These are phyloP conservation scores for Lactarius psammicola DNA, from an alignment of 768 basidiomycete species.

Conservation along the genomic window DNA sequence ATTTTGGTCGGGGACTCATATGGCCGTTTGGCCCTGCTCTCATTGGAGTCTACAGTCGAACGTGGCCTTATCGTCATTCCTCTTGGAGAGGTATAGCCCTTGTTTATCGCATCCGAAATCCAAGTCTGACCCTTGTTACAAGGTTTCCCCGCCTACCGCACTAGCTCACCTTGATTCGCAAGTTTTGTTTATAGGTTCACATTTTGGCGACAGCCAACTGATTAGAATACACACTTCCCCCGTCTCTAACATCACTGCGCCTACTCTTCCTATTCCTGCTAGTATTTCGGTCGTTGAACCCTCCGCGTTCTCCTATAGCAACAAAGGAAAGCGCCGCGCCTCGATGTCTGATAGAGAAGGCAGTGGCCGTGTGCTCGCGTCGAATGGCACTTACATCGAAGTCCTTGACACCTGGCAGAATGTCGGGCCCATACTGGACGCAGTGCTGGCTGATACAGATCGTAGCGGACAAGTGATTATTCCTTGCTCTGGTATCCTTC, in stretches of 20 bases:
- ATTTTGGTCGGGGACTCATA: constrained; percentile 68
- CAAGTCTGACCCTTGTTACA: constrained; percentile 15
- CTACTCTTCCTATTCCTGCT: constrained; percentile 52
- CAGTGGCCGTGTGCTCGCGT: constrained; percentile 28
- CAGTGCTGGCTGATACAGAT: constrained; percentile 70
- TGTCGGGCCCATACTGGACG: constrained; percentile 82
- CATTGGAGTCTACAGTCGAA: constrained; percentile 42
- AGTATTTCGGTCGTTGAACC: constrained; percentile 46
- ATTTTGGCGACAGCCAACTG: constrained; percentile 78
- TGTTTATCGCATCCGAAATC: neutral
- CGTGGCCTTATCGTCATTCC: constrained; percentile 53
- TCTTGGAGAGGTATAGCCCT: constrained; percentile 65
- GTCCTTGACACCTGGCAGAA: constrained; percentile 69
- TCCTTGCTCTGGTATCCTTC: neutral
- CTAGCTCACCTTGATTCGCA: constrained; percentile 72
- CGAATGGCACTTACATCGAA: constrained; percentile 55
- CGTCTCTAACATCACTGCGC: constrained; percentile 39
- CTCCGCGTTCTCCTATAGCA: constrained; percentile 39
- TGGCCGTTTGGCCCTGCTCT: constrained; percentile 69
- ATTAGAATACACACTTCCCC: constrained; percentile 54
- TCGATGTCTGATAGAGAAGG: constrained; percentile 47
- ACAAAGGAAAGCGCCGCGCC: constrained; percentile 33
- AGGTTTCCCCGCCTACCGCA: constrained; percentile 71
- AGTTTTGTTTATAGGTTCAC: constrained; percentile 75
- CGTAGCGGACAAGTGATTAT: constrained; percentile 61